Percentiles rank a stretch among this genome's conserved stretches.
These are phyloP conservation scores for Fagus crenata DNA, from an alignment of 306 rosid species.

Conservation along the genomic window DNA sequence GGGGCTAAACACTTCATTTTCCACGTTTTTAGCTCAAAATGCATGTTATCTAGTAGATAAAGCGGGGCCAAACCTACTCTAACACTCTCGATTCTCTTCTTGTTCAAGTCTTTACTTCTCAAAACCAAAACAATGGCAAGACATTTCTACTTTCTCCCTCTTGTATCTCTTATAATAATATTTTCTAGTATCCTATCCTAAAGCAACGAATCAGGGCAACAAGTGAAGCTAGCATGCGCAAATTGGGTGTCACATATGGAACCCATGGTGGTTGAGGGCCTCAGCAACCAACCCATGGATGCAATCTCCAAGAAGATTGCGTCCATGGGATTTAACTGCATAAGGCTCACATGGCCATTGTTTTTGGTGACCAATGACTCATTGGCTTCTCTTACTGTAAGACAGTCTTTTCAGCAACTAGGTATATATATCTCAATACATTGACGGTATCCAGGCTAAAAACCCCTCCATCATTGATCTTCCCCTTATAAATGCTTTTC, in stretches of 20 bases:
- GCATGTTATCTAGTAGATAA: too few relatives aligned
- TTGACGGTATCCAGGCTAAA: slow-evolving; percentile 63
- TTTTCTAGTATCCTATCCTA: background rate
- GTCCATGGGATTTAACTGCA: slow-evolving; percentile 86
- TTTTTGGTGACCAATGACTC: slow-evolving; percentile 56
- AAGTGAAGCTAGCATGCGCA: slow-evolving; percentile 80
- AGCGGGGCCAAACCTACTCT: too few relatives aligned
- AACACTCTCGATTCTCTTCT: too few relatives aligned
- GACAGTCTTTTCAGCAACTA: slow-evolving; percentile 63
- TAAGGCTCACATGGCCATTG: slow-evolving; percentile 86
- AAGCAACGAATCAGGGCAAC: slow-evolving; percentile 39
- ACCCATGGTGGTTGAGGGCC: slow-evolving; percentile 75
- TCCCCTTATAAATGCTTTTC: slow-evolving; percentile 63
- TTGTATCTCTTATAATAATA: background rate
- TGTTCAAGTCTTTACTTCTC: too few relatives aligned
- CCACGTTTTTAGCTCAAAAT: too few relatives aligned
- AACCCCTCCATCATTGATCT: slow-evolving; percentile 76
- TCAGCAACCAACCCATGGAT: slow-evolving; percentile 69
- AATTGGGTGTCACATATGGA: slow-evolving; percentile 90
- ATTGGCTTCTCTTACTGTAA: slow-evolving; percentile 64
- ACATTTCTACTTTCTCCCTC: background rate
- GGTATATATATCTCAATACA: slow-evolving; percentile 38
- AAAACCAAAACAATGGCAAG: slow-evolving; percentile 19
- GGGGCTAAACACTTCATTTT: too few relatives aligned
- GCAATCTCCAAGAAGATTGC: slow-evolving; percentile 46